These are phyloP conservation scores for Geranium brycei DNA, from an alignment of 345 rosid species.

Conservation along the genomic window DNA sequence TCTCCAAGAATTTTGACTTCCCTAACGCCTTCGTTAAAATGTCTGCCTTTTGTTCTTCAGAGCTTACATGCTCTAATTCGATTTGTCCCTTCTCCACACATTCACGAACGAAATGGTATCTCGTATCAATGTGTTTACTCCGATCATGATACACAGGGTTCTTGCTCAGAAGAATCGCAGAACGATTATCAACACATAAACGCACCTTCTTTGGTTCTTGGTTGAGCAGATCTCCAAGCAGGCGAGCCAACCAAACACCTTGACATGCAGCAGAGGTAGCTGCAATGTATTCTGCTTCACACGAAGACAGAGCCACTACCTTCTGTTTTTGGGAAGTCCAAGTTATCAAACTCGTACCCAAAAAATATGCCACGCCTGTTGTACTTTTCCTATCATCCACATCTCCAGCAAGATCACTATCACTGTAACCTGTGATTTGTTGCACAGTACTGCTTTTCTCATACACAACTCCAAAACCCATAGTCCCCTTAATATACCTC, in stretches of 20 bases:
- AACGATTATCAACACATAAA: not conserved
- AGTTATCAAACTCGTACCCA: not conserved
- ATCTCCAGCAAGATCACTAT: not conserved
- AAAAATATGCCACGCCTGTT: not conserved
- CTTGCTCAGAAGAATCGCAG: not conserved
- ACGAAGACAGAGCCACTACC: not conserved
- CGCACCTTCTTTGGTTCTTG: not conserved
- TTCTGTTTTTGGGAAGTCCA: not conserved
- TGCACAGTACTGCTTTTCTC: not conserved
- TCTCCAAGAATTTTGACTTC: too few species aligned
- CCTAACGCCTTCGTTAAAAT: too few species aligned
- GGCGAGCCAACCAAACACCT: not conserved
- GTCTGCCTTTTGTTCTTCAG: not conserved
- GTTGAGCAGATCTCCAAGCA: not conserved
- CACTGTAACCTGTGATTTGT: not conserved
- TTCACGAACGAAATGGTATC: not conserved
- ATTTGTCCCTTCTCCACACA: not conserved
- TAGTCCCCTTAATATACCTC: too few species aligned
- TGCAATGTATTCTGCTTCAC: constrained; percentile 1
- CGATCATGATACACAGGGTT: too few species aligned
- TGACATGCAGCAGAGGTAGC: not conserved
- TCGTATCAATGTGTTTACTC: not conserved
- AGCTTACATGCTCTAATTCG: not conserved
- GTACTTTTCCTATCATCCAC: too few species aligned
- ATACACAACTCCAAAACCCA: not conserved